Conservation (phyloP, 2,329 filamentous ascomycete species). For the Aspergillus arachidicola region DNA sequence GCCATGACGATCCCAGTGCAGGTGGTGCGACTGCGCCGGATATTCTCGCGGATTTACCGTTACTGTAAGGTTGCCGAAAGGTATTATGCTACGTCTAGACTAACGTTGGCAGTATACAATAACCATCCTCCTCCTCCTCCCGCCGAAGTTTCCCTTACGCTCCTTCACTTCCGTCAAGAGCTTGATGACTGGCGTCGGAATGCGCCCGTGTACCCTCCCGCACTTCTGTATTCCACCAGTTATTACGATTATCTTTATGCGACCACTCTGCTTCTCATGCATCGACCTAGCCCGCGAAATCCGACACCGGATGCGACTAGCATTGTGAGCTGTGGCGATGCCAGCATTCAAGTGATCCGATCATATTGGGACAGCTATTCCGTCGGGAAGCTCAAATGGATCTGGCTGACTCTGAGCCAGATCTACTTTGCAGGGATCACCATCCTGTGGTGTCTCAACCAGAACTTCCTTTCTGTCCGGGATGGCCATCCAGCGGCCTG, state of each 20-base stretch:
- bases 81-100: not conserved
- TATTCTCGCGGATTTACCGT: conserved; percentile 43
- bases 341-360: conserved; percentile 41
- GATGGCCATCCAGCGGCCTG: conserved; percentile 33
- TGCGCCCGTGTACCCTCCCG: conserved; percentile 39
- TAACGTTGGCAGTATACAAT: conserved; percentile 35
- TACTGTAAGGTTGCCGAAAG: conserved; percentile 31
- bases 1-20: conserved; percentile 43
- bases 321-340: conserved; percentile 42
- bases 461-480: conserved; percentile 38
- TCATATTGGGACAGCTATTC: conserved; percentile 46
- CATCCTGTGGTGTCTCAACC: conserved; percentile 44
- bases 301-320: conserved; percentile 39
- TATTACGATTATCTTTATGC: conserved; percentile 46
- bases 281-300: conserved; percentile 41
- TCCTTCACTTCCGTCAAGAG: conserved; percentile 39
- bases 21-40: conserved; percentile 38
- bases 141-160: conserved; percentile 29
- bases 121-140: conserved; percentile 33
- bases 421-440: conserved; percentile 44
- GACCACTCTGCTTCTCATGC: conserved; percentile 41
- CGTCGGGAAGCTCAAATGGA: conserved; percentile 44
- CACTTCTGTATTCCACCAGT: conserved; percentile 43
- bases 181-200: conserved; percentile 42
- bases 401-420: conserved; percentile 44